These are phyloP conservation scores for Penicillium paneum DNA, from an alignment of 2,329 filamentous ascomycete genomes.

Conservation along the genomic window DNA sequence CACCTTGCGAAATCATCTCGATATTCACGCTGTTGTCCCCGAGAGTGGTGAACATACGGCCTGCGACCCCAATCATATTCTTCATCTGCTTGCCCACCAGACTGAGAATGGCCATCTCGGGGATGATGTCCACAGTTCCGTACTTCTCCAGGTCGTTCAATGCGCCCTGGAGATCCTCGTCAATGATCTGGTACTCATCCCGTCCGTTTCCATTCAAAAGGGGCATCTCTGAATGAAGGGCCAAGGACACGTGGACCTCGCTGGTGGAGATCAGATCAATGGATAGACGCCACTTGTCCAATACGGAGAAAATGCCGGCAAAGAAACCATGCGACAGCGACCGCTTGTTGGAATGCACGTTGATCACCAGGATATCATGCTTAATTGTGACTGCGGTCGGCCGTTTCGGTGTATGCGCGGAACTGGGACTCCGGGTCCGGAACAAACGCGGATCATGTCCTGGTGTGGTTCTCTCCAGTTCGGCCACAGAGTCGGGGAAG, in stretches of 20 bases:
- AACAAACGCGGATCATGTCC: slow-evolving; percentile 58
- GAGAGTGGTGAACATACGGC: slow-evolving; percentile 89
- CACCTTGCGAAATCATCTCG: slow-evolving; percentile 99
- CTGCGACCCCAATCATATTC: slow-evolving; percentile 92
- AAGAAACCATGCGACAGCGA: slow-evolving; percentile 96
- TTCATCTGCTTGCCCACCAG: slow-evolving; percentile 95
- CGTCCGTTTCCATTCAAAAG: slow-evolving; percentile 49
- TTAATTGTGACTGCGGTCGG: slow-evolving; percentile 95
- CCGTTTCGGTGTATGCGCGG: slow-evolving; percentile 62
- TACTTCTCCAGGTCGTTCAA: slow-evolving; percentile 72
- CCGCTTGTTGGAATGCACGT: slow-evolving; percentile 96
- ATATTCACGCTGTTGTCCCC: slow-evolving; percentile 94
- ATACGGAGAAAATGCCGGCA: slow-evolving; percentile 85
- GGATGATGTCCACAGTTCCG: slow-evolving; percentile 85
- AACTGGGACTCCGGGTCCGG: slow-evolving; percentile 47
- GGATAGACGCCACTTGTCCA: slow-evolving; percentile 80
- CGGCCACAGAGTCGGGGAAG: slow-evolving; percentile 67
- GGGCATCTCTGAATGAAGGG: slow-evolving; percentile 74
- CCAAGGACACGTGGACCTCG: slow-evolving; percentile 97
- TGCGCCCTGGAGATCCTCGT: slow-evolving; percentile 62
- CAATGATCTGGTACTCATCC: slow-evolving; percentile 53
- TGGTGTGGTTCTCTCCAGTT: slow-evolving; percentile 49
- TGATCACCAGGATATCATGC: slow-evolving; percentile 92
- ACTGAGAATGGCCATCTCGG: slow-evolving; percentile 92
- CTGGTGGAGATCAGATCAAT: slow-evolving; percentile 96